A percentile compares a stretch with the other conserved stretches of the same genome.
These are phyloP conservation scores for Phallus indusiatus DNA, from an alignment of 768 basidiomycete species.

Conservation along the genomic window DNA sequence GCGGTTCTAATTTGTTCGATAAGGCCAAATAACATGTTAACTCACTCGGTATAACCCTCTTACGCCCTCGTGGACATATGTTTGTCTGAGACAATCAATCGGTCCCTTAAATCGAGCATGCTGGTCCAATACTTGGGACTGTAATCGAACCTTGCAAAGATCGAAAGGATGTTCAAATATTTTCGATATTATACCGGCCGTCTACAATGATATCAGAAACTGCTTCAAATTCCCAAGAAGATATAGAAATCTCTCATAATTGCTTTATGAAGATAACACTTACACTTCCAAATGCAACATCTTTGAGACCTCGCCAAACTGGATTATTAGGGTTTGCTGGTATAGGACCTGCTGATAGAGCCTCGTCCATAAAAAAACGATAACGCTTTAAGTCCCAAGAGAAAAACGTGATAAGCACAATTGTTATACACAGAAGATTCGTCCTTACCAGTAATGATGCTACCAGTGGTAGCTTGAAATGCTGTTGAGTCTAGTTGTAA, in stretches of 20 bases:
- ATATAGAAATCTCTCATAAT: neutral
- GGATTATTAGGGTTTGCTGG: neutral
- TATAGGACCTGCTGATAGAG: neutral
- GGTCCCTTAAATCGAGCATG: slow-evolving; percentile 73
- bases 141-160: slow-evolving; percentile 88
- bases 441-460: too few species aligned
- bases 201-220: slow-evolving; percentile 27
- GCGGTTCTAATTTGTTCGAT: neutral
- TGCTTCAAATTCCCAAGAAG: neutral
- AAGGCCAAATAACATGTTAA: slow-evolving; percentile 3
- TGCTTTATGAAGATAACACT: slow-evolving; percentile 17
- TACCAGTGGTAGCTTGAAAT: too few species aligned
- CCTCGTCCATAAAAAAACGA: neutral
- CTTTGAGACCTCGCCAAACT: slow-evolving; percentile 25
- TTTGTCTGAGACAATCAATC: slow-evolving; percentile 75
- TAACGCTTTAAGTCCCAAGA: too few species aligned
- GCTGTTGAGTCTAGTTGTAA: too few species aligned
- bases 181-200: slow-evolving; percentile 82
- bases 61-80: slow-evolving; percentile 73
- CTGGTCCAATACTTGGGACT: slow-evolving; percentile 76
- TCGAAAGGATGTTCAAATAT: slow-evolving; percentile 94
- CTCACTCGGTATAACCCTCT: slow-evolving; percentile 81
- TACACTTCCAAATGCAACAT: slow-evolving; percentile 51
- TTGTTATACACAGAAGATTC: too few species aligned
- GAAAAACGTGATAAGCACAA: too few species aligned